Evolutionary conservation across 2,329 filamentous ascomycete species (phyloP).

Genomic region (Didymella sp.): DNA sequence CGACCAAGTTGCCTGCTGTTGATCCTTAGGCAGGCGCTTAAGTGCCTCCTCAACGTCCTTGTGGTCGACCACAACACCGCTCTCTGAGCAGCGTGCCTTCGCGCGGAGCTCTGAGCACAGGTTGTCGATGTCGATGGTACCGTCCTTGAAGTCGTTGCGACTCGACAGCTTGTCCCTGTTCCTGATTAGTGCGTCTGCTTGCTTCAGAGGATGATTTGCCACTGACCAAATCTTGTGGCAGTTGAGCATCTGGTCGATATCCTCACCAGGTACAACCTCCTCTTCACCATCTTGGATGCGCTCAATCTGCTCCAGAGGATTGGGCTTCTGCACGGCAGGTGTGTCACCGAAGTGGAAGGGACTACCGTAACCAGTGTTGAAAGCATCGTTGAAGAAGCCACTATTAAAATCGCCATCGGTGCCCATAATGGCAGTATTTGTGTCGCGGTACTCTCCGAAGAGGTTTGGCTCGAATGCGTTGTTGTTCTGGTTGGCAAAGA

Average conservation of each 20-base stretch:
- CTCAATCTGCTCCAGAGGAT: slow-evolving; percentile 80
- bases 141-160: slow-evolving; percentile 85
- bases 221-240: slow-evolving; percentile 94
- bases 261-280: slow-evolving; percentile 64
- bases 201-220: background rate
- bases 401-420: slow-evolving; percentile 70
- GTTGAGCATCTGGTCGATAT: slow-evolving; percentile 71
- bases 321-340: slow-evolving; percentile 58
- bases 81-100: slow-evolving; percentile 94
- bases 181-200: slow-evolving; percentile 40
- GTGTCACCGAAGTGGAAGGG: slow-evolving; percentile 74
- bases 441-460: slow-evolving; percentile 91
- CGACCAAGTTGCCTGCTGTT: slow-evolving; percentile 5
- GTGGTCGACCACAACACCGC: slow-evolving; percentile 86
- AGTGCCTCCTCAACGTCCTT: slow-evolving; percentile 77
- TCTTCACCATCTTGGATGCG: slow-evolving; percentile 75
- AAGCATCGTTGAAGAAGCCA: slow-evolving; percentile 76
- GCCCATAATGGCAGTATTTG: slow-evolving; percentile 78
- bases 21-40: slow-evolving; percentile 52
- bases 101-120: slow-evolving; percentile 91
- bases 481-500: slow-evolving; percentile 79
- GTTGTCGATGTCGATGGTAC: slow-evolving; percentile 91
- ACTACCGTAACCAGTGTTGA: slow-evolving; percentile 76
- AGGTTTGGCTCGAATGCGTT: slow-evolving; percentile 90
- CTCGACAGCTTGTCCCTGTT: slow-evolving; percentile 86